Conservation (phyloP, 2,329 filamentous ascomycete genomes). For the Aspergillus amoenus region DNA sequence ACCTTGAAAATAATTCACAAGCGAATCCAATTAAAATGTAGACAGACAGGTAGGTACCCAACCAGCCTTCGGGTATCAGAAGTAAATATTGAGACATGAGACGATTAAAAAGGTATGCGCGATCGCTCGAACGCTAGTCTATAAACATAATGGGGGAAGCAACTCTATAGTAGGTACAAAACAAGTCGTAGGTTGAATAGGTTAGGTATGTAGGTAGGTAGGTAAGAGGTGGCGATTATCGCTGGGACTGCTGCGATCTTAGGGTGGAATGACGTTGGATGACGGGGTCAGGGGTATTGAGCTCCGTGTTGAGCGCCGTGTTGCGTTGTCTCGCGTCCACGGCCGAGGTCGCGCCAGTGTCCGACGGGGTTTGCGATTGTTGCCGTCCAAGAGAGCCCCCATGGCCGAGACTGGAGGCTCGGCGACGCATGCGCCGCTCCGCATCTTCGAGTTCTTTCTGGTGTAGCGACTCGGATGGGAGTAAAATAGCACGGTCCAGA, state of each 20-base stretch:
- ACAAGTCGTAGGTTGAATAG: too few species aligned
- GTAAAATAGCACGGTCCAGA: conserved; percentile 67
- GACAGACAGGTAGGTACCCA: too few species aligned
- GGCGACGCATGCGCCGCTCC: conserved; percentile 43
- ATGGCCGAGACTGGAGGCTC: conserved; percentile 36
- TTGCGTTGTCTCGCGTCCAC: conserved; percentile 27
- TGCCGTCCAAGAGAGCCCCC: conserved; percentile 25
- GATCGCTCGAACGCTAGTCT: background rate
- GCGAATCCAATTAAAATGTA: too few species aligned
- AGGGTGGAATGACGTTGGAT: conserved; percentile 31
- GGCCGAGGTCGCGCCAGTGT: conserved; percentile 25
- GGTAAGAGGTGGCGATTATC: conserved; percentile 7
- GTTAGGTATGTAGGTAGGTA: background rate
- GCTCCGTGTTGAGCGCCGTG: background rate
- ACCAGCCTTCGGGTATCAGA: background rate
- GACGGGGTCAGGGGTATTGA: conserved; percentile 19
- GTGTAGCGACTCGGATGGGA: conserved; percentile 65
- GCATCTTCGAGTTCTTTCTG: conserved; percentile 58
- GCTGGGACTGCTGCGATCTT: conserved; percentile 24
- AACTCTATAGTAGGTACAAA: background rate
- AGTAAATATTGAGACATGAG: background rate
- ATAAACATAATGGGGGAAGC: background rate
- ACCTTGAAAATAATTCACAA: too few species aligned
- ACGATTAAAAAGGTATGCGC: background rate
- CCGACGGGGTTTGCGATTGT: conserved; percentile 23